Evolutionary conservation across 1,284 basidiomycete genomes (phyloP).

Genomic region (Heterobasidion occidentale): DNA sequence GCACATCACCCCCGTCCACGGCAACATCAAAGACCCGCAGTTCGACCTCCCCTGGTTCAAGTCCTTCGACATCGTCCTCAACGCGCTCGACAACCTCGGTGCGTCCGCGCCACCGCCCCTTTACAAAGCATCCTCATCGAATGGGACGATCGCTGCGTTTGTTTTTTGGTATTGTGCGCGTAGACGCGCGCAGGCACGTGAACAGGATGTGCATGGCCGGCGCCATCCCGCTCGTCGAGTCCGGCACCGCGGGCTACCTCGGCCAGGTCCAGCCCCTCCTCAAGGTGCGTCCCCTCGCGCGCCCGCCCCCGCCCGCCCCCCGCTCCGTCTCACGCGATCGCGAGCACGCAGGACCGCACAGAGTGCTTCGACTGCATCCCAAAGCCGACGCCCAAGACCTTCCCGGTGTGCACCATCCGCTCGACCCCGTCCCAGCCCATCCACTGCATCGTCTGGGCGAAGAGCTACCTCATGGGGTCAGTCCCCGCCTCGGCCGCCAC

Average conservation of each 20-base stretch:
- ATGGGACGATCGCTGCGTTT: background rate
- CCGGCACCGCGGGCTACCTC: constrained; percentile 93
- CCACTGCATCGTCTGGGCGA: constrained; percentile 99
- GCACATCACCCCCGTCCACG: constrained; percentile 84
- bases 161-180: background rate
- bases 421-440: constrained; percentile 97
- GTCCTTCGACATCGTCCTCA: constrained; percentile 88
- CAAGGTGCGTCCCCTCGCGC: constrained; percentile 38
- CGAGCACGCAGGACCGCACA: constrained; percentile 53
- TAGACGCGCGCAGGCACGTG: constrained; percentile 87
- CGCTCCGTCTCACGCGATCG: too few species aligned
- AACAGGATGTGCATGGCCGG: constrained; percentile 97
- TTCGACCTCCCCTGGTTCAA: constrained; percentile 91
- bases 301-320: background rate
- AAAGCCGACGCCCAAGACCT: constrained; percentile 89
- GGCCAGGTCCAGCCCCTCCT: constrained; percentile 78
- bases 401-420: constrained; percentile 97
- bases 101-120: background rate
- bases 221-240: constrained; percentile 88
- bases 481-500: too few species aligned
- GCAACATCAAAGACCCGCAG: constrained; percentile 91
- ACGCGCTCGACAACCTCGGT: constrained; percentile 96
- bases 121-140: background rate
- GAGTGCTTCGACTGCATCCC: constrained; percentile 92
- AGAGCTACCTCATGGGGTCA: constrained; percentile 93